Conservation (phyloP, 2,329 filamentous ascomycete species). For the Decorospora gaudefroyi region DNA sequence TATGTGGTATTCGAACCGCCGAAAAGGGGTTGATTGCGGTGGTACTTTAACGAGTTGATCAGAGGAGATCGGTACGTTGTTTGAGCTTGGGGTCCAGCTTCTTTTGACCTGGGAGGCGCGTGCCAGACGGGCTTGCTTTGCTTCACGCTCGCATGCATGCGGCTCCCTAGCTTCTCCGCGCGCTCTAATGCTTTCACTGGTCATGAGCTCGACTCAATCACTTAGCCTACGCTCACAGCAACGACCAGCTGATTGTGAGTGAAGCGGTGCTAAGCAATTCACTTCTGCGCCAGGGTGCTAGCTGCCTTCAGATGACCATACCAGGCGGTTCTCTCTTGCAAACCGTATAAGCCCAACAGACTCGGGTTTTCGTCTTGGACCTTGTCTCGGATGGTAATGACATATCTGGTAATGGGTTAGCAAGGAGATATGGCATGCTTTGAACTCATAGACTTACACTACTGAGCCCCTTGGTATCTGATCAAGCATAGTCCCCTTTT, state of each 20-base stretch:
- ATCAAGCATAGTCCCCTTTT: conserved; percentile 35
- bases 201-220: background rate
- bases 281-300: background rate
- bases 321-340: conserved; percentile 28
- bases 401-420: conserved; percentile 18
- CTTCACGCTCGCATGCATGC: background rate
- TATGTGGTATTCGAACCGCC: background rate
- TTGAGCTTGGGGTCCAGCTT: background rate
- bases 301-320: conserved; percentile 15
- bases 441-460: conserved; percentile 5
- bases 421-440: background rate
- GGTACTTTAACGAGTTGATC: background rate
- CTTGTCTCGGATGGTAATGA: conserved; percentile 26
- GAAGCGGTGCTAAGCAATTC: background rate
- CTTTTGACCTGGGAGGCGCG: background rate
- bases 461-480: conserved; percentile 32
- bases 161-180: background rate
- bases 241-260: background rate
- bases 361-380: conserved; percentile 18
- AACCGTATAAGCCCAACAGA: conserved; percentile 23
- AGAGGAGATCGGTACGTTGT: background rate
- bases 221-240: background rate
- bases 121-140: background rate
- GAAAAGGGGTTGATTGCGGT: background rate
- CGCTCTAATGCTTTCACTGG: background rate